These are phyloP conservation scores for Ogataea methylovora DNA, from an alignment of 805 yeast genomes.

Conservation along the genomic window DNA sequence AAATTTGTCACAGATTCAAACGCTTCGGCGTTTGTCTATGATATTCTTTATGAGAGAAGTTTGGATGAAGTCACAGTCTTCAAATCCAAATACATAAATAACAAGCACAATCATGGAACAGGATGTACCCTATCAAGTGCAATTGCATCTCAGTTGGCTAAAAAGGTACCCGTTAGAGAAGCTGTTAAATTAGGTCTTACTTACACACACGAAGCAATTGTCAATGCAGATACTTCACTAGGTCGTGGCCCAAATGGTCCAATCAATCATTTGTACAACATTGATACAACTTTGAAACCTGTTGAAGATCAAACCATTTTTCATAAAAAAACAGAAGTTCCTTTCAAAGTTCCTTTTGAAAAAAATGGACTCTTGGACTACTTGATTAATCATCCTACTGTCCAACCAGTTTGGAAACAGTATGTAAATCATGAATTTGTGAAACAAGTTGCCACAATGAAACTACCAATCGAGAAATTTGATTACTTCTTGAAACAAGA, in stretches of 20 bases:
- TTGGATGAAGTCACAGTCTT: slow-evolving; percentile 31
- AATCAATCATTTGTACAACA: slow-evolving; percentile 52
- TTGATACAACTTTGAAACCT: slow-evolving; percentile 7
- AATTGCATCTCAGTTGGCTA: slow-evolving; percentile 68
- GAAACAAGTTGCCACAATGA: slow-evolving; percentile 40
- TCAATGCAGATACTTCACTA: slow-evolving; percentile 30
- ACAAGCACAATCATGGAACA: slow-evolving; percentile 75
- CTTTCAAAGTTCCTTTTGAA: slow-evolving; percentile 10
- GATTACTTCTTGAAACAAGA: slow-evolving; percentile 47
- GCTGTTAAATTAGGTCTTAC: slow-evolving; percentile 52
- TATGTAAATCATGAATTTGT: slow-evolving; percentile 63
- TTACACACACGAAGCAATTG: slow-evolving; percentile 62
- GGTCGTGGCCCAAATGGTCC: slow-evolving; percentile 60
- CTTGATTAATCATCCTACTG: slow-evolving; percentile 47
- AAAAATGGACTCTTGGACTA: slow-evolving; percentile 38
- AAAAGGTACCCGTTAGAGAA: slow-evolving; percentile 34
- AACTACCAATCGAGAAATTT: slow-evolving; percentile 43
- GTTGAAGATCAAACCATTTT: not conserved
- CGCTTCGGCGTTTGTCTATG: slow-evolving; percentile 12
- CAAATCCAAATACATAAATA: slow-evolving; percentile 36
- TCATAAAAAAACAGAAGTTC: slow-evolving; percentile 1
- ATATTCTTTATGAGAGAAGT: slow-evolving; percentile 22
- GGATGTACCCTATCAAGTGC: slow-evolving; percentile 86
- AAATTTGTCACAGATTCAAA: slow-evolving; percentile 9
- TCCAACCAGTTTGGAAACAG: slow-evolving; percentile 46